Conservation (phyloP, 345 rosid genomes). For the Anacardium occidentale region DNA sequence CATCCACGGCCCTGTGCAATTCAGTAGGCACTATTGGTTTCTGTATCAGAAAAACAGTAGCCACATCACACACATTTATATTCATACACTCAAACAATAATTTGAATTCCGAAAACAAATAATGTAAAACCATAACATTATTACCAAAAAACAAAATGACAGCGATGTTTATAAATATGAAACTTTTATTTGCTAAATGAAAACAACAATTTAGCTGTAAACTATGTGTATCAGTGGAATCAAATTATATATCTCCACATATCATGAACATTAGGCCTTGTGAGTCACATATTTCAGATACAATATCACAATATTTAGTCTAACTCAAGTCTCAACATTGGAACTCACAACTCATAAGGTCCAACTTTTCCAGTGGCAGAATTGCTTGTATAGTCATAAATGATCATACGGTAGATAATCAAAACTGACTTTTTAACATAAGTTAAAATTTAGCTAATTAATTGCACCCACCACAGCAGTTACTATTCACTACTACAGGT, state of each 20-base stretch:
- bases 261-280: slow-evolving; percentile 4
- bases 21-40: slow-evolving; percentile 84
- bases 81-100: background rate
- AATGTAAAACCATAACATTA: background rate
- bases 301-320: background rate
- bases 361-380: background rate
- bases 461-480: background rate
- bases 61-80: slow-evolving; percentile 17
- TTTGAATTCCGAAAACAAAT: background rate
- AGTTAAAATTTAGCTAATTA: background rate
- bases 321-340: background rate
- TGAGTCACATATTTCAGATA: background rate
- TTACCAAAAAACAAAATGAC: slow-evolving; percentile 4
- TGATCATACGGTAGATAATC: background rate
- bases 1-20: slow-evolving; percentile 67
- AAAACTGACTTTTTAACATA: background rate
- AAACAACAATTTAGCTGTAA: background rate
- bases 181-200: background rate
- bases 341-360: background rate
- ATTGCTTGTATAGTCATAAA: slow-evolving; percentile 2
- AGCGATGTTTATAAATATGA: slow-evolving; percentile 5
- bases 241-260: background rate
- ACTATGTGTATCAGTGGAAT: background rate
- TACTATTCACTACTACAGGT: background rate
- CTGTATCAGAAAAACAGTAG: slow-evolving; percentile 37